Evolutionary conservation across 2,329 filamentous ascomycete genomes (phyloP), one percentile per base, ranked within the genome.

Genomic region (Cladosporium halotolerans): DNA sequence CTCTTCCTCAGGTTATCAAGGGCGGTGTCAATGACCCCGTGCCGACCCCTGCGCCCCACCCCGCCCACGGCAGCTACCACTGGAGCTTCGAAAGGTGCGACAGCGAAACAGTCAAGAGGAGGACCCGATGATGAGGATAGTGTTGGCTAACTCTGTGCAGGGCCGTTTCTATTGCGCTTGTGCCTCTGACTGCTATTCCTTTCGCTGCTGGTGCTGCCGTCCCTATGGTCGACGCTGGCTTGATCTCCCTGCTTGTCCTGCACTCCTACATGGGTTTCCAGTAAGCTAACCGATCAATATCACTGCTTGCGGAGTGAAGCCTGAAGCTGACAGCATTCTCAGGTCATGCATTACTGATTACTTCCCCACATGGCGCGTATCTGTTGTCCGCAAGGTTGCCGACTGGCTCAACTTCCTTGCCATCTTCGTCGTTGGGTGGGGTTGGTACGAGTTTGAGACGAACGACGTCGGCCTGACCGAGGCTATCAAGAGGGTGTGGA

Each of bases 361-460:
- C 77, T 79, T 99, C 64, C 92, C 92, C 61, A 74, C 72, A 60
- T 79, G 79, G 68, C 79, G 83, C 64, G 79, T 87, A 62, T 88
- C 90, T 47, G 82, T 79, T 60, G 73, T 81, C 56, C 82, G 82
- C 69, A 84, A 81, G 67, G 52, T 76, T n/a, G 78, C 84, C 69
- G 82, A 80, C 71, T 97, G 90, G 90, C 76, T 79, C 36, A 81
- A 97, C 58, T 90, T 91, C 66, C 74, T 79, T 43, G 84, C 82
- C 56, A 96, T 95, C 9, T 77, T 92, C 55, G 76, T 89, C 49
- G 88, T 91, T 58, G 90, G 88, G 47, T 79, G 96, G 60, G 91
- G 91, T 54, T 79, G 97, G 66, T 99, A 99, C 75, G 92, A 97
- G 73, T 97, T 97, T 66, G 93, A 99, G 84, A 99, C 93, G 32